Base-by-base conservation (phyloP, 805 yeast genomes). In the Metschnikowia bowlesiae region DNA sequence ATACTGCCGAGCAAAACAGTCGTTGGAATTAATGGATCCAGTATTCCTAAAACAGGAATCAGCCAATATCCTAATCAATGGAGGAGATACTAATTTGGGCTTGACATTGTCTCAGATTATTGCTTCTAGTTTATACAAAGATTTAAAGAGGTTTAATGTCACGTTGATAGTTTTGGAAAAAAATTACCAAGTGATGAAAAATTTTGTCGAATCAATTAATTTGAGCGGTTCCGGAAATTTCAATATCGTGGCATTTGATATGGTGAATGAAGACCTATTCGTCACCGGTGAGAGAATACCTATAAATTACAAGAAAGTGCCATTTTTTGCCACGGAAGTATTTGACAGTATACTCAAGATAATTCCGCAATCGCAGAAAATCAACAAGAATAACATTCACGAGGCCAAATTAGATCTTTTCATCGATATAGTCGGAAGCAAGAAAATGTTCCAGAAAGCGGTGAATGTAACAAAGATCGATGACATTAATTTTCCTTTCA, bases 41-140 rank as follows among this genome's bases (percentile, higher is more conserved):
- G 48, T 53, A 2, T 48, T 54, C 11, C 42, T 46, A 13, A 47
- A 47, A 6, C 56, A 55, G 6, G 50, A 49, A 3, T 53, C 56
- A 18, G 69, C 69, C 8, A 69, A 62, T 45, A 52, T 74, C 13
- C 57, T 74, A 33, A 69, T 74, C 50, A 72, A 73, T 56, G 78
- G 78, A 28, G 78, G 70, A 3, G 76, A 73, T 50, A 71, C 78
- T 8, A 58, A 63, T 38, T 52, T 73, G 26, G 76, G 75, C 0
- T 55, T 58, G 43, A 73, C 73, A 6, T 32, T 74, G 4, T 50
- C 69, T 4, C 78, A 74, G 52, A 30, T 66, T 4, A 50, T 73
- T 9, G 57, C 59, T 26, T 69, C 74, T 1, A 58, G 67, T 4
- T 44, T 57, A 5, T 70, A 69, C 56, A 49, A 51, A 8, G 45